Conservation (phyloP, 768 basidiomycete species). For the Mycena floridula region DNA sequence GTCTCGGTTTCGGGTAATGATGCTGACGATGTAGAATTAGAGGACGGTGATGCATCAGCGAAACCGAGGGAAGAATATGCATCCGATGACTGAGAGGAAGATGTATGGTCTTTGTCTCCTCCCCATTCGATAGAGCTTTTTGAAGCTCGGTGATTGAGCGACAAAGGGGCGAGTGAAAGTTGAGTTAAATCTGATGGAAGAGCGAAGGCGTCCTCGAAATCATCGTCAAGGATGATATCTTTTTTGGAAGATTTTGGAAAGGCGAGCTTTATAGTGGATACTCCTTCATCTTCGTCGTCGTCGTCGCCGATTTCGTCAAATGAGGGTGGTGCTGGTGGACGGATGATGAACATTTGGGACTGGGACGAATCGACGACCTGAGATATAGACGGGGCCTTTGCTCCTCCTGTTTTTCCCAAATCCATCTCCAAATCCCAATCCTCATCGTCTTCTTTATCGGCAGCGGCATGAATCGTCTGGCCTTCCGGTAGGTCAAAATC, state of each 20-base stretch:
- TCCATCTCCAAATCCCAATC: conserved; percentile 84
- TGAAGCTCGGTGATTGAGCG: conserved; percentile 71
- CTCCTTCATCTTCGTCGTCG: conserved; percentile 75
- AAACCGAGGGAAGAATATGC: conserved; percentile 78
- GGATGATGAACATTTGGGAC: conserved; percentile 51
- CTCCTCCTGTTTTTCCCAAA: conserved; percentile 49
- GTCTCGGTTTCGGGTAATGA: conserved; percentile 69
- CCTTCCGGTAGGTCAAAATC: conserved; percentile 84
- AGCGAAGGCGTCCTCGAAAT: conserved; percentile 79
- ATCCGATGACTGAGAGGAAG: conserved; percentile 84
- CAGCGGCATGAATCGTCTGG: conserved; percentile 54
- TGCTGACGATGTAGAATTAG: conserved; percentile 60
- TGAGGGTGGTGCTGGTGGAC: conserved; percentile 50
- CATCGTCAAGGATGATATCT: conserved; percentile 52
- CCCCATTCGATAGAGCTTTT: conserved; percentile 85
- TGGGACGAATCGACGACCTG: conserved; percentile 34
- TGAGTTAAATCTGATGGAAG: conserved; percentile 76
- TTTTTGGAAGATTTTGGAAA: conserved; percentile 34
- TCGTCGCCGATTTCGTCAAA: conserved; percentile 49
- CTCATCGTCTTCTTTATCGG: conserved; percentile 57
- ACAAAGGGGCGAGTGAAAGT: conserved; percentile 74
- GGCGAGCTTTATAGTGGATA: conserved; percentile 77
- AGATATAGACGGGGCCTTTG: conserved; percentile 23
- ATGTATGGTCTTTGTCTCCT: conserved; percentile 78
- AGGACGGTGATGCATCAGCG: conserved; percentile 64